phyloP scores from a whole-genome alignment of 306 rosid genomes.

The Sechiopsis laciniata region DNA sequence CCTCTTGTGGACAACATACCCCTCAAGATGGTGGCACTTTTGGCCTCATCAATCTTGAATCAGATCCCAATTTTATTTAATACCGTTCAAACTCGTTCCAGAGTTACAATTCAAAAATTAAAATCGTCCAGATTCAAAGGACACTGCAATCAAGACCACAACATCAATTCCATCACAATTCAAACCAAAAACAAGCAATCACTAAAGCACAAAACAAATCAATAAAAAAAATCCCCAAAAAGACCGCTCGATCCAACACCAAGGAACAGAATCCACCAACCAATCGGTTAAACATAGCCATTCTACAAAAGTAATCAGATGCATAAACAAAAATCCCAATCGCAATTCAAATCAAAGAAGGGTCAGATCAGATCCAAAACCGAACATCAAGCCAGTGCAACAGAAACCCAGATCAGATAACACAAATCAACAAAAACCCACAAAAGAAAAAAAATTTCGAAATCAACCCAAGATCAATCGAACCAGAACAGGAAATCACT shows the following conservation, averaged over 20 bases:
- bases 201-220: not conserved
- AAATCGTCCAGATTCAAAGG: not conserved
- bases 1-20: no score
- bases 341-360: not conserved
- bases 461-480: not conserved
- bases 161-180: not conserved
- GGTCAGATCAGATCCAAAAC: conserved; percentile 15
- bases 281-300: not conserved
- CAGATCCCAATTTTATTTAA: no score
- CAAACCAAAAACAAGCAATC: not conserved
- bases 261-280: not conserved
- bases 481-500: not conserved
- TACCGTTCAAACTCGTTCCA: no score
- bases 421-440: not conserved
- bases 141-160: not conserved
- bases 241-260: conserved; percentile 7
- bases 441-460: not conserved
- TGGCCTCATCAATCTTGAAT: no score
- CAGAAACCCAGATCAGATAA: conserved; percentile 19
- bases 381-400: not conserved
- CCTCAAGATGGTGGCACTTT: no score
- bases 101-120: not conserved
- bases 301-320: not conserved
- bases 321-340: not conserved
- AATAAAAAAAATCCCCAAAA: not conserved